Evolutionary conservation across 2,329 filamentous ascomycete genomes (phyloP), one percentile per base, ranked within the genome.

Genomic region (Nectriaceae sp.): DNA sequence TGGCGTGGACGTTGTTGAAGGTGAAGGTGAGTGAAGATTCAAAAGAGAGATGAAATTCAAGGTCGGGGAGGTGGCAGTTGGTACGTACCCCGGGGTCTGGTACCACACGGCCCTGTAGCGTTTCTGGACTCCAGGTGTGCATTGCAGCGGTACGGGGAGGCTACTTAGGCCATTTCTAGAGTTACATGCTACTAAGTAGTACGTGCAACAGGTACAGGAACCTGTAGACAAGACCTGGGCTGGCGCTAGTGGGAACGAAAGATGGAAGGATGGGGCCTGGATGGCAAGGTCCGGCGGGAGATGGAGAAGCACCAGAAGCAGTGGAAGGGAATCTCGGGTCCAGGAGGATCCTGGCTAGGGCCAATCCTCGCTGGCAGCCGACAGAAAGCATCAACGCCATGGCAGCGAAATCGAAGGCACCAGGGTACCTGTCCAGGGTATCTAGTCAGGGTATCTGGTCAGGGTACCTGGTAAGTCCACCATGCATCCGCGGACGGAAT

Each of bases 11-110:
- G 24, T 53, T 50, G 57, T 36, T 42, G 48, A 54, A 52, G 57
- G 55, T 46, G 57, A 62, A 59, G 55, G 58, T 59, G 57, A 64
- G 56, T 65, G 62, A 64, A 65, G 62, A 62, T 62, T 57, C 62
- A 63, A 63, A 61, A 64, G 62, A 62, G 55, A 64, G 62, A 65
- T 62, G 62, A 64, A 65, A 65, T 65, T 65, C 62, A 64, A 65
- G 60, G 59, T 63, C 56, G 51, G 53, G 57, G 53, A 54, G 59
- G 58, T 62, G 57, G 54, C 52, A 54, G 56, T 60, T 50, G 60
- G 60, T 62, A 62, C 60, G 60, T 62, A 62, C 60, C 59, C 47
- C 55, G 44, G 44, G 33, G 26, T n/a, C 24, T 13, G 6, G 24
- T 13, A 29, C 24, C 24, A 29, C 24, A 29, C 24, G 24, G n/a